These are phyloP conservation scores for Boeremia exigua DNA, from an alignment of 2,329 filamentous ascomycete species.

Conservation along the genomic window DNA sequence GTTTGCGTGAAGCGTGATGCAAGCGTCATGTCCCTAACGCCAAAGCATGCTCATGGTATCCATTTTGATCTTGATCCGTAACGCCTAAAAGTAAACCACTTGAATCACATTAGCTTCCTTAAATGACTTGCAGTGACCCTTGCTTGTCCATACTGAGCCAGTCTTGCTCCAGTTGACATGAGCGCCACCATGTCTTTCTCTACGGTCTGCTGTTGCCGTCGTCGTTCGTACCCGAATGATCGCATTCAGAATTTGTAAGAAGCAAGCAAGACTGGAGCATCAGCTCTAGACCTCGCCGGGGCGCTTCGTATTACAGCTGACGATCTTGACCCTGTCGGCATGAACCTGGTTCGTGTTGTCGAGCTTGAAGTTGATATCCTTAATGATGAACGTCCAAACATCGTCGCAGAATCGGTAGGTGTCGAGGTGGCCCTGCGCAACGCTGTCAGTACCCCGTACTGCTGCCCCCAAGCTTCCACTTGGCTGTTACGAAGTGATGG, in stretches of 20 bases:
- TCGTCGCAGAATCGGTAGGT: constrained; percentile 99
- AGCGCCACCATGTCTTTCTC: neutral
- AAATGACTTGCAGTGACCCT: neutral
- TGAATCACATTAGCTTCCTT: neutral
- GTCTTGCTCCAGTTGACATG: neutral
- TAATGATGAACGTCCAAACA: constrained; percentile 99
- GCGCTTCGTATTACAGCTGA: constrained; percentile 93
- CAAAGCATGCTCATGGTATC: constrained; percentile 31
- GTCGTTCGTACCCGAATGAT: neutral
- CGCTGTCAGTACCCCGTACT: constrained; percentile 24
- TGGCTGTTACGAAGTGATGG: neutral
- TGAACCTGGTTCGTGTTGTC: constrained; percentile 77
- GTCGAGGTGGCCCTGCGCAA: constrained; percentile 83
- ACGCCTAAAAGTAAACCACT: constrained; percentile 19
- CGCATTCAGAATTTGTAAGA: constrained; percentile 6
- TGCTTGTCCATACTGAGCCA: neutral
- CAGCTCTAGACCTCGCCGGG: constrained; percentile 61
- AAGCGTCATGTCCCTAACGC: constrained; percentile 19
- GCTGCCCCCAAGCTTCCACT: neutral
- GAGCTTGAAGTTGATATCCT: constrained; percentile 98
- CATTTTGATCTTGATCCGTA: constrained; percentile 17
- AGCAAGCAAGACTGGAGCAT: constrained; percentile 8
- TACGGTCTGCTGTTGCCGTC: neutral
- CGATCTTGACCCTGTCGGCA: constrained; percentile 97
- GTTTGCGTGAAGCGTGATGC: constrained; percentile 9